Conservation (phyloP, 768 basidiomycete genomes). For the Naganishia friedmannii region DNA sequence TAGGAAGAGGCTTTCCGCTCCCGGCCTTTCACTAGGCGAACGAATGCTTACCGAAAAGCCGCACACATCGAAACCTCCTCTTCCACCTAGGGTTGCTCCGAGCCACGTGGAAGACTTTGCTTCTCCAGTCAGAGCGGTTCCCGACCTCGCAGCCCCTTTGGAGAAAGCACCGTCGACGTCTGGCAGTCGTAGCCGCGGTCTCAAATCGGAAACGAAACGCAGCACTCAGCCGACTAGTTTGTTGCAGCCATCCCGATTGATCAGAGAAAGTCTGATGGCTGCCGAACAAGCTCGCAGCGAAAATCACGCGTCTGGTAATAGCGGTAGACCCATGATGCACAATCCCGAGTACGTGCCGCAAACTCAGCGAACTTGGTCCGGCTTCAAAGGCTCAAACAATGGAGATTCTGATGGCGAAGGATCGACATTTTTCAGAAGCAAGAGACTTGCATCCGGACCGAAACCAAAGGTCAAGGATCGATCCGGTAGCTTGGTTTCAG, state of each 20-base stretch:
- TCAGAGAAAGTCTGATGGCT: not conserved
- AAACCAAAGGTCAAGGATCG: not conserved
- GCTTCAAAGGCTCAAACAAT: not conserved
- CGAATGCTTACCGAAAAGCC: not conserved
- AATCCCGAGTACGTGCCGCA: not conserved
- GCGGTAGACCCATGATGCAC: not conserved
- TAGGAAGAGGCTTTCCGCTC: not conserved
- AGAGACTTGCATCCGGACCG: not conserved
- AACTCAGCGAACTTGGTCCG: not conserved
- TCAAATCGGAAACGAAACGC: not conserved
- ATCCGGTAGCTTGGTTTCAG: not conserved
- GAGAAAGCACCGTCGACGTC: not conserved
- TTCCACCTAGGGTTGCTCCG: not conserved
- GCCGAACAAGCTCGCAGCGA: conserved; percentile 1
- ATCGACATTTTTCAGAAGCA: not conserved
- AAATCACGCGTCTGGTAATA: not conserved
- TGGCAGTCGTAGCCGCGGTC: not conserved
- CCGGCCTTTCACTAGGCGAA: not conserved
- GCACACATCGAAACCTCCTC: not conserved
- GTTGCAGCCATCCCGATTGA: conserved; percentile 20
- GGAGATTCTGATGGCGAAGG: conserved; percentile 7
- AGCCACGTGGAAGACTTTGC: not conserved
- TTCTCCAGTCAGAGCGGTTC: not conserved
- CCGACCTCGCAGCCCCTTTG: not conserved
- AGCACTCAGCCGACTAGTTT: conserved; percentile 13